Evolutionary conservation across 2,329 filamentous ascomycete genomes (phyloP).

Genomic region (Aspergillus thermomutatus): DNA sequence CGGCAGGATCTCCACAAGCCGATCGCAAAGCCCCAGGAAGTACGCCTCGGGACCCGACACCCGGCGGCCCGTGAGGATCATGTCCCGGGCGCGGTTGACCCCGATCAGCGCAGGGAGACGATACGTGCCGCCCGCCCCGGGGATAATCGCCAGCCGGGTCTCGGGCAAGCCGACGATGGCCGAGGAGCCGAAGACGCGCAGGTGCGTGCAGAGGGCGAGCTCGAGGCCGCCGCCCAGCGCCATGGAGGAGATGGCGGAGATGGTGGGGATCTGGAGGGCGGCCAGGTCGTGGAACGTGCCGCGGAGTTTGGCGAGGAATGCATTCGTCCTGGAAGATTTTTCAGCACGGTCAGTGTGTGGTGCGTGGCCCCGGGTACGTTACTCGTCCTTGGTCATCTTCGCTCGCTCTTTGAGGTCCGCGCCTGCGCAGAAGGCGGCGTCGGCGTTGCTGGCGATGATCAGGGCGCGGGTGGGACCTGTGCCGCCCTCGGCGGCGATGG

Average conservation of each 20-base stretch:
- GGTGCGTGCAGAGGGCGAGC: conserved; percentile 81
- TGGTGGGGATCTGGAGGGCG: conserved; percentile 79
- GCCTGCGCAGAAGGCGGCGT: conserved; percentile 86
- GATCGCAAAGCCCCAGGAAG: conserved; percentile 83
- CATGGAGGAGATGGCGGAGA: conserved; percentile 78
- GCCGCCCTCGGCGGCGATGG: conserved; percentile 60
- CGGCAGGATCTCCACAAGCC: conserved; percentile 75
- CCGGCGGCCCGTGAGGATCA: conserved; percentile 85
- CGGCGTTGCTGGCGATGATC: conserved; percentile 79
- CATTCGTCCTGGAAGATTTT: conserved; percentile 63
- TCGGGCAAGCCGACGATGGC: conserved; percentile 82
- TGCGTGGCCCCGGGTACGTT: conserved; percentile 6
- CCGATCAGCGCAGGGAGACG: conserved; percentile 81
- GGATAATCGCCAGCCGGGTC: conserved; percentile 88
- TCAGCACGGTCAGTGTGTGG: background rate
- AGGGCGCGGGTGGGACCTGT: conserved; percentile 69
- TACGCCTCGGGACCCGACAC: conserved; percentile 83
- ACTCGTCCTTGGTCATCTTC: conserved; percentile 76
- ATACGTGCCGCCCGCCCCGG: conserved; percentile 89
- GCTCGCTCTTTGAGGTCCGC: conserved; percentile 89
- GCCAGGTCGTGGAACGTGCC: conserved; percentile 71
- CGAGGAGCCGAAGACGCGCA: conserved; percentile 80
- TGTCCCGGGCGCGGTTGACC: conserved; percentile 74
- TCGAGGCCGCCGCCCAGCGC: conserved; percentile 93
- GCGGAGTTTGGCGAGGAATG: conserved; percentile 76